A percentile compares a stretch with the other conserved stretches of the same genome.
Evolutionary conservation across 73 alveolate species (phyloP).

Genomic region (Blepharisma stoltei): DNA sequence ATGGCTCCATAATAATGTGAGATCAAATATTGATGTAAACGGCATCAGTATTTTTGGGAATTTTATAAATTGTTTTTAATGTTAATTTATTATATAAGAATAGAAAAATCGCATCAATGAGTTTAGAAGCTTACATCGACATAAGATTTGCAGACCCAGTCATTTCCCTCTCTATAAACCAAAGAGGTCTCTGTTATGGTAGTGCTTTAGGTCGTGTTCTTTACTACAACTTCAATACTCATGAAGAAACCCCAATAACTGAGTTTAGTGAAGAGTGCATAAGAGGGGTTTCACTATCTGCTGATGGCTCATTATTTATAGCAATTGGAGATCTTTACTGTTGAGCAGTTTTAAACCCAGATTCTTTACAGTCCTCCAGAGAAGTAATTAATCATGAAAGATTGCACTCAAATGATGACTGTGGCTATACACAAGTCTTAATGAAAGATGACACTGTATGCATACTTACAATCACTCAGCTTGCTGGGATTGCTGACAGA

Average conservation of each 20-base stretch:
- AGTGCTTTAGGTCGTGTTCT: constrained; percentile 3
- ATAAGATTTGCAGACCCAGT: constrained; percentile 28
- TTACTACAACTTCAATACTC: constrained; percentile 4
- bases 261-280: constrained; percentile 25
- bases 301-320: neutral
- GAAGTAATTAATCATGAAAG: neutral
- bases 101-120: neutral
- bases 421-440: constrained; percentile 11
- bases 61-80: too few relatives aligned
- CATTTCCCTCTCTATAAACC: neutral
- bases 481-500: neutral
- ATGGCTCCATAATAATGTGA: too few relatives aligned
- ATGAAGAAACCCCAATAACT: neutral
- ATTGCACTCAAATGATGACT: neutral
- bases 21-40: too few relatives aligned
- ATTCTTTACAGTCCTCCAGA: neutral
- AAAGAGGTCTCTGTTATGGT: constrained; percentile 2
- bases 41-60: too few relatives aligned
- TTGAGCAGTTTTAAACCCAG: neutral
- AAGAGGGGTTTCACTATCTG: neutral
- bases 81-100: too few relatives aligned
- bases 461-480: neutral
- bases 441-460: neutral
- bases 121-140: constrained; percentile 17
- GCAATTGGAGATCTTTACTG: constrained; percentile 18